A percentile compares a stretch with the other conserved stretches of the same genome.
Conservation (phyloP, 176 grass and related monocot genomes). For the Cenchrus purpureus region DNA sequence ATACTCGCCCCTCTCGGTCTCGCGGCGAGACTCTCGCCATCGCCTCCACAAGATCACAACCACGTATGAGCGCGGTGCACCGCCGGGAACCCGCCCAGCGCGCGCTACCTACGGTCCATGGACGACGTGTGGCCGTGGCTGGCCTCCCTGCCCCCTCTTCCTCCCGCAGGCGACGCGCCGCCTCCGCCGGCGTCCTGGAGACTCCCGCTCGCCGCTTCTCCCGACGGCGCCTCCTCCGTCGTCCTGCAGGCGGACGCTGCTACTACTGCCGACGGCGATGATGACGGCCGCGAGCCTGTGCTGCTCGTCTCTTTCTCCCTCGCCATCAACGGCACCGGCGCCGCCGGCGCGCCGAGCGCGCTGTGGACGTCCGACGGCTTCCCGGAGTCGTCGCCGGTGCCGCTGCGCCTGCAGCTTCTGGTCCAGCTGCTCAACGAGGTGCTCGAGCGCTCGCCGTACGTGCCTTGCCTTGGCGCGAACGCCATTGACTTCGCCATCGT, state of each 20-base stretch:
- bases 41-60: not conserved
- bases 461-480: constrained; percentile 23
- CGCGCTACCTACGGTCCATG: constrained; percentile 37
- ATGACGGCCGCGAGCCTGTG: not conserved
- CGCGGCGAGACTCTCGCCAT: not conserved
- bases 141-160: constrained; percentile 33
- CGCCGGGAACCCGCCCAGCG: no score
- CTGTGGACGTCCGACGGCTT: constrained; percentile 63
- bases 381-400: constrained; percentile 20
- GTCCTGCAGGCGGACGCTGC: constrained; percentile 44
- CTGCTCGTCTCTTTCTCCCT: constrained; percentile 57
- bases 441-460: constrained; percentile 51
- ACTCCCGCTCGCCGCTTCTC: constrained; percentile 41
- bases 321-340: constrained; percentile 30
- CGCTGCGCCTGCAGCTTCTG: constrained; percentile 48
- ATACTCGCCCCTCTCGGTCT: not conserved
- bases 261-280: not conserved
- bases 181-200: not conserved
- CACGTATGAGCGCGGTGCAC: not conserved
- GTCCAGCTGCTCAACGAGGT: constrained; percentile 69
- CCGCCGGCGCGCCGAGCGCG: constrained; percentile 28
- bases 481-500: not conserved
- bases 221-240: constrained; percentile 61
- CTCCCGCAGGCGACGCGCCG: constrained; percentile 23
- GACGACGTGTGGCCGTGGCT: constrained; percentile 85